Base-by-base conservation (phyloP, 768 basidiomycete species). In the Hygrophoropsis aurantiaca region DNA sequence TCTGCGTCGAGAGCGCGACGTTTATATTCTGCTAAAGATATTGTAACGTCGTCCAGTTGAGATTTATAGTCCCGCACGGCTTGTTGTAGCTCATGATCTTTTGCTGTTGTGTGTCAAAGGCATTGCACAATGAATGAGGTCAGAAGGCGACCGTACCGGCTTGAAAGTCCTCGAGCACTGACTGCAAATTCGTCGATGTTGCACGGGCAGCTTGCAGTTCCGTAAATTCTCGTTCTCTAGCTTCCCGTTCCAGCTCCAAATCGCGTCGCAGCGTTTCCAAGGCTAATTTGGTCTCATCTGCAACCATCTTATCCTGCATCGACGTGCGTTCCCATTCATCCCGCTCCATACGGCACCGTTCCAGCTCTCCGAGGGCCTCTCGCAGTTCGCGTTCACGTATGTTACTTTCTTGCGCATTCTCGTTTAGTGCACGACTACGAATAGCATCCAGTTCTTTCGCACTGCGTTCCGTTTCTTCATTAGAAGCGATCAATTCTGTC, bases 161-260 rank as follows among this genome's bases (percentile, higher is more conserved):
- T 69, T 98, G 93, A 69, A 98, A 99, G 67, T 98, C 97, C 60
- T 91, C 86, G 57, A 99, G 69, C 3, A 99, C 97, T 3, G 87
- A 86, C 64, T 97, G 90, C 49, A 99, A 64, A 67, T 98, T 98
- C 6, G 67, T 72, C 4, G 84, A 80, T 58, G 85, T 88, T 69
- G 90, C 85, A 51, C 73, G 74, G 55, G 91, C 90, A 16, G 70
- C 64, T 51, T 84, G 84, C 33, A 92, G 71, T 51, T 83, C 80
- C 0, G 58, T 72, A 24, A 64, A 60, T 15, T 84, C 81, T 53
- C 77, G 70, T 57, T 80, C 75, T 54, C 82, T 69, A 26, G 73
- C 76, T 44, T 82, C 83, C 36, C 75, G 71, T 54, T 87, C 81
- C 7, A 85, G 62, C 44, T 89, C 87, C 49, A 90, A 51, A 41